Percentiles rank a stretch among this genome's conserved stretches.
Conservation (phyloP, 192 early-diverging fungal species). For the Backusella liffmaniae region DNA sequence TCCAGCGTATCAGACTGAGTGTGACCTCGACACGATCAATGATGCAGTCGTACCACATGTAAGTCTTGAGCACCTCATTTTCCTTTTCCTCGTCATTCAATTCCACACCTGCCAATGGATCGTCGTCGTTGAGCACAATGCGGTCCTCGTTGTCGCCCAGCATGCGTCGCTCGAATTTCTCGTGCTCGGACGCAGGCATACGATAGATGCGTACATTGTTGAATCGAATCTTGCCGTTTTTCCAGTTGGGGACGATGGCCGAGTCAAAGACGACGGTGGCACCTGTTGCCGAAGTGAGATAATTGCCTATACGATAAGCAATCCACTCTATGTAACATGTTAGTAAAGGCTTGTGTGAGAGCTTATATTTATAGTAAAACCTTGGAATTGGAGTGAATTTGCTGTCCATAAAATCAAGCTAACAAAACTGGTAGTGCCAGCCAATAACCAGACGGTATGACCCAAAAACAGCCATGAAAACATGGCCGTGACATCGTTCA, state of each 20-base stretch:
- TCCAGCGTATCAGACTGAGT: slow-evolving; percentile 83
- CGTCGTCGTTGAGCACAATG: background rate
- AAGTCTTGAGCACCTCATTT: slow-evolving; percentile 28
- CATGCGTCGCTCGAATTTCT: slow-evolving; percentile 31
- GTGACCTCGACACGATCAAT: slow-evolving; percentile 82
- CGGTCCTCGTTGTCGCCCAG: background rate
- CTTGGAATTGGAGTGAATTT: slow-evolving; percentile 85
- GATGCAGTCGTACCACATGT: slow-evolving; percentile 73
- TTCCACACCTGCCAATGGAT: slow-evolving; percentile 28
- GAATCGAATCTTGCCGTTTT: slow-evolving; percentile 81
- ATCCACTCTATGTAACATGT: slow-evolving; percentile 61
- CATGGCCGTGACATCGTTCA: slow-evolving; percentile 89
- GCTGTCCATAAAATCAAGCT: slow-evolving; percentile 75
- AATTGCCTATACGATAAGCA: slow-evolving; percentile 73
- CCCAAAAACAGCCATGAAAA: slow-evolving; percentile 88
- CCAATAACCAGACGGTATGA: slow-evolving; percentile 79
- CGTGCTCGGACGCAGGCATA: slow-evolving; percentile 37
- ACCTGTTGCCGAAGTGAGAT: slow-evolving; percentile 78
- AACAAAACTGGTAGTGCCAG: slow-evolving; percentile 88
- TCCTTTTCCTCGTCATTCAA: slow-evolving; percentile 32
- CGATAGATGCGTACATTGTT: slow-evolving; percentile 72
- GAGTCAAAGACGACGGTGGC: slow-evolving; percentile 85
- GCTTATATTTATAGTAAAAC: slow-evolving; percentile 21
- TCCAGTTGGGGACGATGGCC: slow-evolving; percentile 92
- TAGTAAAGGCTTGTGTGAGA: slow-evolving; percentile 15